phyloP scores from a whole-genome alignment of 192 early-diverging fungal species.

The Coemansia sp. region DNA sequence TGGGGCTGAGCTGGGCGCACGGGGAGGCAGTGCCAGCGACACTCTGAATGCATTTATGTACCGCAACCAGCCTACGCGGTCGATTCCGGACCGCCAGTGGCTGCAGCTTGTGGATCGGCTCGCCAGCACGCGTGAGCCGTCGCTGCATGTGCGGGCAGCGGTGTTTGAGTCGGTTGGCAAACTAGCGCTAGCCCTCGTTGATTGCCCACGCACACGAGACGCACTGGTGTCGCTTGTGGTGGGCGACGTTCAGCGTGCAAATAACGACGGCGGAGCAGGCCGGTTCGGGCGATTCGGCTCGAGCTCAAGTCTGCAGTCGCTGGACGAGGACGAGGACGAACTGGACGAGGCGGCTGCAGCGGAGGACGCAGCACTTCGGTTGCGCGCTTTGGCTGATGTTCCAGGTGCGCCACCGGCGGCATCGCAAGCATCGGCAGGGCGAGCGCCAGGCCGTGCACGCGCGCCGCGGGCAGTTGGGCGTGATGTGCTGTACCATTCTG shows the following conservation, averaged over 20 bases:
- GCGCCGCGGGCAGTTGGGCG: constrained; percentile 23
- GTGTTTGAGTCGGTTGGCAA: constrained; percentile 51
- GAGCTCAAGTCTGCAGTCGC: constrained; percentile 13
- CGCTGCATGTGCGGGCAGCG: constrained; percentile 49
- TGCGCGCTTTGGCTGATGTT: neutral
- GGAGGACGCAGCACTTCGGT: neutral
- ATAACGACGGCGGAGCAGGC: constrained; percentile 12
- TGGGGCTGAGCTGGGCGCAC: neutral
- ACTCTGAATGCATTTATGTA: constrained; percentile 12
- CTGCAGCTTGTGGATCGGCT: constrained; percentile 46
- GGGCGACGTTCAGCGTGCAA: constrained; percentile 34
- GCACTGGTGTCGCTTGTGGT: constrained; percentile 33
- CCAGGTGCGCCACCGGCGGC: neutral
- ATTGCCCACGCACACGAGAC: constrained; percentile 44
- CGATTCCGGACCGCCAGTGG: constrained; percentile 48
- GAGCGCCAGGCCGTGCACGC: too few species aligned
- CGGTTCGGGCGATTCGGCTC: constrained; percentile 37
- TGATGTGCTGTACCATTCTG: constrained; percentile 51
- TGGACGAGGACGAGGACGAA: constrained; percentile 16
- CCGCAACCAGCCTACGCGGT: constrained; percentile 32
- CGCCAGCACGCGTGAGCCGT: constrained; percentile 49
- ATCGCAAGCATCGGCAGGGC: neutral
- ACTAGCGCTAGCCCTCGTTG: constrained; percentile 44
- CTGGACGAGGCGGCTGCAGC: constrained; percentile 10
- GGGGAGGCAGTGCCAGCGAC: neutral